phyloP scores from a whole-genome alignment of 1,284 basidiomycete genomes.

The Anthracocystis panici-leucophaei region DNA sequence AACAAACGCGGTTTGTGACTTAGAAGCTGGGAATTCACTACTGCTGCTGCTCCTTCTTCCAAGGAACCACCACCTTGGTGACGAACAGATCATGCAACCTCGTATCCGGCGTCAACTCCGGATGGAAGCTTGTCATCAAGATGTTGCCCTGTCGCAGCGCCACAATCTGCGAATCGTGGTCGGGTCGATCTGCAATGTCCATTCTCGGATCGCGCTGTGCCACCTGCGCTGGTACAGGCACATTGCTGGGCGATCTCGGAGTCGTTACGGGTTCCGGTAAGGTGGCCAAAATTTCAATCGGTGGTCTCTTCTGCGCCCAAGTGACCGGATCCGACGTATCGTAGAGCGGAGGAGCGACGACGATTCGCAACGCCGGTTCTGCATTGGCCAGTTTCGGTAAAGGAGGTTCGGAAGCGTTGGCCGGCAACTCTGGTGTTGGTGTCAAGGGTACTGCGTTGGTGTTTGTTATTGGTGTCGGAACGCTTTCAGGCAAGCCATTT shows the following conservation, averaged over 20 bases:
- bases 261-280: constrained; percentile 75
- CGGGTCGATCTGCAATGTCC: constrained; percentile 38
- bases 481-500: constrained; percentile 2
- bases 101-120: constrained; percentile 87
- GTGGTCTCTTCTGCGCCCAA: constrained; percentile 45
- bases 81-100: constrained; percentile 91
- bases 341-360: constrained; percentile 56
- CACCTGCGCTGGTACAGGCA: constrained; percentile 22
- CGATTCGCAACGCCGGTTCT: constrained; percentile 31
- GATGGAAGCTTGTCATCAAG: constrained; percentile 92
- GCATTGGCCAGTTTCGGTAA: constrained; percentile 19
- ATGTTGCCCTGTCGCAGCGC: constrained; percentile 87
- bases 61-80: constrained; percentile 37
- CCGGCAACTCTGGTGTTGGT: constrained; percentile 10
- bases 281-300: constrained; percentile 77
- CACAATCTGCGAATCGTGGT: constrained; percentile 77
- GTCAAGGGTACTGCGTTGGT: constrained; percentile 27
- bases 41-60: constrained; percentile 16
- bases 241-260: constrained; percentile 33
- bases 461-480: constrained; percentile 19
- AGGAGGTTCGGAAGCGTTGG: constrained; percentile 18
- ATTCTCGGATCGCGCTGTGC: constrained; percentile 27
- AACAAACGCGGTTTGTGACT: too few species aligned
- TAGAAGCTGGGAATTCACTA: neutral
- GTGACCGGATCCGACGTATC: constrained; percentile 25